A percentile compares a stretch with the other conserved stretches of the same genome.
phyloP scores from a whole-genome alignment of 495 filamentous ascomycete species.

The Tetracladium marchalianum region DNA sequence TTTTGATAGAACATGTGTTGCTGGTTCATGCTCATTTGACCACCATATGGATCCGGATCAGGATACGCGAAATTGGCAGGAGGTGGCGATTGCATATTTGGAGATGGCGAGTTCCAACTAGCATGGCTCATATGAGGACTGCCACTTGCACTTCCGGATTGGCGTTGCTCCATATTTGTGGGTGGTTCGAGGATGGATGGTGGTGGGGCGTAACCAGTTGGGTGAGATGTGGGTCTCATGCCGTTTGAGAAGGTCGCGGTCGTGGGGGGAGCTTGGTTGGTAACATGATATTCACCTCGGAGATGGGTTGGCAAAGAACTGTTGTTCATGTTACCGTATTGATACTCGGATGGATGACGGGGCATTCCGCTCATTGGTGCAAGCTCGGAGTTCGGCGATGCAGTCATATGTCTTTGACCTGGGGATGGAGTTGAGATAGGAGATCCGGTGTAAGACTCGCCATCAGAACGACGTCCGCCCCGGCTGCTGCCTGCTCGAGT shows the following conservation, averaged over 20 bases:
- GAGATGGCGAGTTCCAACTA: slow-evolving; percentile 66
- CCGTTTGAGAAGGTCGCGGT: slow-evolving; percentile 52
- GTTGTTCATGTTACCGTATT: slow-evolving; percentile 49
- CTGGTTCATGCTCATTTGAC: slow-evolving; percentile 46
- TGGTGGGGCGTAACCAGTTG: slow-evolving; percentile 66
- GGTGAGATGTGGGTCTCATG: slow-evolving; percentile 63
- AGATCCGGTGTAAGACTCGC: slow-evolving; percentile 69
- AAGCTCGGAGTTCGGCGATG: slow-evolving; percentile 72
- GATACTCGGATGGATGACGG: slow-evolving; percentile 57
- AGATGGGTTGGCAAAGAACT: slow-evolving; percentile 75
- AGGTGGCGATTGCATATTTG: slow-evolving; percentile 54
- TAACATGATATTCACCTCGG: slow-evolving; percentile 57
- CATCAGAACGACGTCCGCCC: slow-evolving; percentile 55
- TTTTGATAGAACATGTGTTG: slow-evolving; percentile 53
- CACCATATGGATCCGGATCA: slow-evolving; percentile 51
- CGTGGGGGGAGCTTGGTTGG: slow-evolving; percentile 42
- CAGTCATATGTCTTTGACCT: slow-evolving; percentile 59
- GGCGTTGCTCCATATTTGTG: slow-evolving; percentile 60
- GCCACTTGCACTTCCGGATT: slow-evolving; percentile 49
- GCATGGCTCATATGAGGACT: slow-evolving; percentile 66
- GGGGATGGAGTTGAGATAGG: slow-evolving; percentile 81
- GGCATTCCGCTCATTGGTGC: slow-evolving; percentile 64
- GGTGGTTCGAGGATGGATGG: slow-evolving; percentile 86
- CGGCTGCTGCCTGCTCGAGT: slow-evolving; percentile 44
- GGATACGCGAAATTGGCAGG: slow-evolving; percentile 61